Conservation (phyloP, 2,329 filamentous ascomycete genomes). For the Fusarium staphyleae region DNA sequence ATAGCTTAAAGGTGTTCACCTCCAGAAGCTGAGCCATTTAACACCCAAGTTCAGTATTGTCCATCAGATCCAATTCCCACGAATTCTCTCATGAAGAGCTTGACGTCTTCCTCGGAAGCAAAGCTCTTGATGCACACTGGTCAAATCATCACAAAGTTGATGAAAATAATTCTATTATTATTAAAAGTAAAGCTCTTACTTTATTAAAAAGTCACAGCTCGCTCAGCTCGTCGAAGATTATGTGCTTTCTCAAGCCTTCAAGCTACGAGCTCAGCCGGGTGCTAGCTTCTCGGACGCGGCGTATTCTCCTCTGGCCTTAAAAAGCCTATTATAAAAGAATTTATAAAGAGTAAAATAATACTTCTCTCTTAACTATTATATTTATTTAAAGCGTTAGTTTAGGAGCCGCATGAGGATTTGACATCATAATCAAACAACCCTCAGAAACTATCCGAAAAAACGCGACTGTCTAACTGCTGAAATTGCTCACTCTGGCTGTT, state of each 20-base stretch:
- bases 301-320: no score
- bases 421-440: conserved; percentile 42
- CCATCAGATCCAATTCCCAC: conserved; percentile 18
- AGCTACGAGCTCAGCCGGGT: conserved; percentile 77
- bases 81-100: no score
- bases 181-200: no score
- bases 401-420: conserved; percentile 40
- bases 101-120: no score
- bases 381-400: no score
- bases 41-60: conserved; percentile 63
- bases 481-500: conserved; percentile 33
- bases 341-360: no score
- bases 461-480: conserved; percentile 35
- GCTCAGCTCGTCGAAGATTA: conserved; percentile 83
- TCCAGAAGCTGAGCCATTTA: conserved; percentile 50
- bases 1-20: conserved; percentile 86
- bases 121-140: no score
- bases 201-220: conserved; percentile 92
- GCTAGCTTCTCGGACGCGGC: no score
- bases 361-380: no score
- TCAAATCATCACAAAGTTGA: no score
- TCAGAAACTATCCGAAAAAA: conserved; percentile 35
- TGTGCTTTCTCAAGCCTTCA: conserved; percentile 78
- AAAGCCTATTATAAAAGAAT: no score
- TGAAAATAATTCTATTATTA: no score